Evolutionary conservation across 2,329 filamentous ascomycete genomes (phyloP), one percentile per base, ranked within the genome.

Genomic region (Aureobasidium sp.): DNA sequence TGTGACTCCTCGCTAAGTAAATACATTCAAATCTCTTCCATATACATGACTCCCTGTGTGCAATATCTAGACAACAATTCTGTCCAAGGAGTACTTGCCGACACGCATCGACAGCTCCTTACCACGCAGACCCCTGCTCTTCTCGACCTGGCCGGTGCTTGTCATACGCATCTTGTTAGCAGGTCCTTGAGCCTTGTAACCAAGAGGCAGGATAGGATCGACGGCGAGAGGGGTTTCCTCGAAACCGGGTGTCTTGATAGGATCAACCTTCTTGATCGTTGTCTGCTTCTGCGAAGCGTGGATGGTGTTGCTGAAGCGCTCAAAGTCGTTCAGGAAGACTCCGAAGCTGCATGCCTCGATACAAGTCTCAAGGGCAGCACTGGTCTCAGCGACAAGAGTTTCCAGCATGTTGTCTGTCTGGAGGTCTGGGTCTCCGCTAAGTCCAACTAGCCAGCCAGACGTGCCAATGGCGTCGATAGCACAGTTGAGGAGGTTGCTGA

Each of bases 11-110:
- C 57, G 57, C 57, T 60, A 60, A 60, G 34, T 60, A 51, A 60
- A 51, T 60, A 60, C 37, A 60, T 49, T 31, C 45, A 60, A 6
- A 51, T 51, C 17, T 42, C 20, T 51, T 60, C 45, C n/a, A 42
- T 48, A 31, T 39, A 59, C 31, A 29, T 39, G 14, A 36, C 5
- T 25, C 29, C 17, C 22, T n/a, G 22, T 22, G 14, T 36, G 42
- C 20, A 58, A 27, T 17, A 20, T 45, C 22, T 60, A 60, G n/a
- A 60, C 57, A 22, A 60, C 57, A 22, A 96, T 86, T 75, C 85
- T 84, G 77, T 96, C 91, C 67, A 93, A 82, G 51, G 89, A 90
- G 77, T 97, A 96, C 67, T 87, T 85, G 62, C 88, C 89, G 65
- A 92, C 87, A 72, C 87, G 87, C 76, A 89, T 88, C 71, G 88